Base-by-base conservation (phyloP, 345 rosid species). In the Gossypium longicalyx region DNA sequence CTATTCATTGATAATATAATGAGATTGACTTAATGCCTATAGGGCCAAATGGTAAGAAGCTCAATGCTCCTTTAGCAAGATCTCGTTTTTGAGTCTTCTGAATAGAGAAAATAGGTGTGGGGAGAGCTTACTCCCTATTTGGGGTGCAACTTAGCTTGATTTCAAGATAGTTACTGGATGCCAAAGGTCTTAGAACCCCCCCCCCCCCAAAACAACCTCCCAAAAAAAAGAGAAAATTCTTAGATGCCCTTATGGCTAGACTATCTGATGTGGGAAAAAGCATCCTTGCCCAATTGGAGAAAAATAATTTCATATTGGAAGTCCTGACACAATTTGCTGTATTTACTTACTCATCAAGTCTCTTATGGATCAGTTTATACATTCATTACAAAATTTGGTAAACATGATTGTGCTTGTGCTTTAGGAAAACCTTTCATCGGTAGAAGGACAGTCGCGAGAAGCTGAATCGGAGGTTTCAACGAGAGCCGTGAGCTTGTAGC, bases 401-500 rank as follows among this genome's bases (percentile, higher is more conserved):
- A 16, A 19, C 16, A 51, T 11, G 38, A 52, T 27, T 27, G 6
- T 41, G 27, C 51, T 66, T 78, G 23, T 69, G 7, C 17, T 12
- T 69, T 73, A 87, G 90, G 86, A 83, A 77, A 76, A 82, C 76
- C 82, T 25, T 27, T 83, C 78, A 45, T 78, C 77, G 3, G 70
- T 57, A 0, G 85, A 84, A 15, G 91, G 81, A 25, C 38, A 59
- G 52, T 49, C 80, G 79, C 90, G 84, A 83, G 93, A 88, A 77
- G 82, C 77, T n/a, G 92, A 90, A 76, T 61, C 84, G 16, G 87
- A 87, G 76, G 61, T 78, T 74, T 80, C 94, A 12, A 74, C 85
- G 1, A 89, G 92, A 83, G 97, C 91, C 48, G 76, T 87, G 87
- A 88, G 97, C 82, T 85, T 94, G 93, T 94, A 81, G 85, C 76